Conservation (phyloP, 2,329 filamentous ascomycete genomes). For the Hypomyces perniciosus region DNA sequence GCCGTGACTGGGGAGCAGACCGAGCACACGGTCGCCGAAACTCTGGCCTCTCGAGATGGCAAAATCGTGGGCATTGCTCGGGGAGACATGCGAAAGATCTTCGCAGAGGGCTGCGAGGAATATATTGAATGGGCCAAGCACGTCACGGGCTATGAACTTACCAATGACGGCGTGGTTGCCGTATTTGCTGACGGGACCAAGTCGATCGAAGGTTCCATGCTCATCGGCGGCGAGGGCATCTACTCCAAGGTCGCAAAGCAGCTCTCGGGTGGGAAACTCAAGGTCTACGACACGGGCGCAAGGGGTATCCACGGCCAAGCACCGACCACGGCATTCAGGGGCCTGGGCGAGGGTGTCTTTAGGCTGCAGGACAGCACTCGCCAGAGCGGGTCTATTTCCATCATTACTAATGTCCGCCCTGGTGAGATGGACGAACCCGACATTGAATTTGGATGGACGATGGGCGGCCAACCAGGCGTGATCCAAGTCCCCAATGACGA, state of each 20-base stretch:
- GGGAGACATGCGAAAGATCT: conserved; percentile 56
- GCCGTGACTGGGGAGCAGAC: conserved; percentile 46
- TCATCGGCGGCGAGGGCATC: conserved; percentile 58
- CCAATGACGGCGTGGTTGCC: conserved; percentile 46
- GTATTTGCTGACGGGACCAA: conserved; percentile 55
- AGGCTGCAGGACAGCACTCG: conserved; percentile 43
- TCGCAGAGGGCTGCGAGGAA: conserved; percentile 50
- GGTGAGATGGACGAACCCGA: conserved; percentile 53
- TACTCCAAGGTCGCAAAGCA: conserved; percentile 56
- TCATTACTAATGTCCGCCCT: conserved; percentile 59
- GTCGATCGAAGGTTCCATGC: conserved; percentile 52
- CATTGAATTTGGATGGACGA: conserved; percentile 57
- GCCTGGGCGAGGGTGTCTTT: conserved; percentile 58
- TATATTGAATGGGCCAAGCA: conserved; percentile 50
- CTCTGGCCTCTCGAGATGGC: conserved; percentile 45
- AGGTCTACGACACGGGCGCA: conserved; percentile 58
- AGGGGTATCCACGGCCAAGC: conserved; percentile 61
- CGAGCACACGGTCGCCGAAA: conserved; percentile 22
- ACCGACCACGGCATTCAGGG: conserved; percentile 54
- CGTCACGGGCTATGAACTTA: conserved; percentile 54
- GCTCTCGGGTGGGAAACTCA: conserved; percentile 50
- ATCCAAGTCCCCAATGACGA: conserved; percentile 55
- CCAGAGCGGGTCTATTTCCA: conserved; percentile 40
- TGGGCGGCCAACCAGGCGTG: conserved; percentile 51
- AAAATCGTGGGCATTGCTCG: conserved; percentile 57